Base-by-base conservation (phyloP, 225 moss, liverwort and hornwort genomes). In the Ulota crispa region DNA sequence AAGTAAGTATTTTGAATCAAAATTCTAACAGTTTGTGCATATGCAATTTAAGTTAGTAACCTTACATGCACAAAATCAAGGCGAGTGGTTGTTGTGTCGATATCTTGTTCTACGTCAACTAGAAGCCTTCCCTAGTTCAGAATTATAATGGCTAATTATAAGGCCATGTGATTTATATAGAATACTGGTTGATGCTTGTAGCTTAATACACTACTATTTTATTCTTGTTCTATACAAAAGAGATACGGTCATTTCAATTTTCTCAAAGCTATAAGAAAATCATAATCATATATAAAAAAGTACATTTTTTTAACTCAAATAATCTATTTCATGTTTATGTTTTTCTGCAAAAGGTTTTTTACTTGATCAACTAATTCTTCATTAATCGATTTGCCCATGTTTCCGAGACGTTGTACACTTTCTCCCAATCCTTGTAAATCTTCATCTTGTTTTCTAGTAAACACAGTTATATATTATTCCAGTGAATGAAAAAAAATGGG, bases 341-440 rank as follows among this genome's bases (percentile, higher is more conserved):
- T 7, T 28, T 1, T 8, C 9, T 1, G 30, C 11, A 1, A 1
- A 36, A 57, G n/a, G 16, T 45, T 64, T 21, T 3, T 6, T 82
- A 97, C 97, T 83, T 97, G 97, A 27, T 80, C 81, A 9, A 70
- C 57, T 27, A 97, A 81, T 68, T 97, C 95, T 37, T 91, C 83
- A 45, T 94, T 91, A 11, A 97, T 95, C 4, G 95, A 87, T 83
- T 94, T 83, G 50, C 97, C 94, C 85, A 97, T 89, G 7, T 92
- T 77, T 62, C 89, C 94, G 43, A 97, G 60, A 0, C 87, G 77
- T 10, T 88, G 83, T 23, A 97, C 87, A 82, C 87, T 95, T 41
- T 85, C 69, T 30, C 85, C 73, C 14, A 97, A 78, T 19, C 84
- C 91, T 21, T 95, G 93, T 30, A 97, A 56, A 78, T 93, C 88